Evolutionary conservation across 371 early-diverging fungal species (phyloP), one percentile per base, ranked within the genome.

Genomic region (Mortierella sp.): DNA sequence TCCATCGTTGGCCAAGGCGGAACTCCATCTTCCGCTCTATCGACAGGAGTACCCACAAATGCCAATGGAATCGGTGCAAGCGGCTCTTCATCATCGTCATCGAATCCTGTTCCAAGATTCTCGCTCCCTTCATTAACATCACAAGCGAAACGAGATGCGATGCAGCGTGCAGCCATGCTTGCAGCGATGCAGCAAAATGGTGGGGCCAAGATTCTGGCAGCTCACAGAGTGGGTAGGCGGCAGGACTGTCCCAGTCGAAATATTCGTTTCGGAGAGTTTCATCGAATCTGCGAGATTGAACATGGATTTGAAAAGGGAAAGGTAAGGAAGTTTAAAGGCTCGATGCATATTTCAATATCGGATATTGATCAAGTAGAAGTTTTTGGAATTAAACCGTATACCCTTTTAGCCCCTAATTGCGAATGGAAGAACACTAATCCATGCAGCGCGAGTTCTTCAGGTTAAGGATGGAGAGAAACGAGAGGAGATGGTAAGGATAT

Each of bases 271-370:
- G 71, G 80, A 2, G 80, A 80, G 7, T 80, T 70, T 35, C 80
- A 80, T 55, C 70, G 70, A n/a, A 80, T 80, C 45, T 80, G 80
- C 47, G 80, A 80, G 61, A 74, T 80, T 28, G 80, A 80, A 49
- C 61, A 80, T 61, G 75, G 64, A 10, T 80, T 80, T 42, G 68
- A 74, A 19, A 34, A 70, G 58, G 80, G 80, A 67, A 80, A 68
- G 80, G 80, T 80, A 74, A 51, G n/a, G 1, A 12, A 9, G 2
- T 37, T n/a, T 23, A 22, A 34, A n/a, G 32, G 4, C 34, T 12
- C 29, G 17, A 60, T n/a, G 19, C 17, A 45, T 5, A 26, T 10
- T 37, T 37, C 10, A 37, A n/a, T n/a, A n/a, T n/a, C n/a, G n/a
- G n/a, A 40, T 40, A 40, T 40, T 40, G 13, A 40, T 9, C 3